Evolutionary conservation across 2,329 filamentous ascomycete species (phyloP), one percentile per base, ranked within the genome.

Genomic region (Ilyonectria sp.): DNA sequence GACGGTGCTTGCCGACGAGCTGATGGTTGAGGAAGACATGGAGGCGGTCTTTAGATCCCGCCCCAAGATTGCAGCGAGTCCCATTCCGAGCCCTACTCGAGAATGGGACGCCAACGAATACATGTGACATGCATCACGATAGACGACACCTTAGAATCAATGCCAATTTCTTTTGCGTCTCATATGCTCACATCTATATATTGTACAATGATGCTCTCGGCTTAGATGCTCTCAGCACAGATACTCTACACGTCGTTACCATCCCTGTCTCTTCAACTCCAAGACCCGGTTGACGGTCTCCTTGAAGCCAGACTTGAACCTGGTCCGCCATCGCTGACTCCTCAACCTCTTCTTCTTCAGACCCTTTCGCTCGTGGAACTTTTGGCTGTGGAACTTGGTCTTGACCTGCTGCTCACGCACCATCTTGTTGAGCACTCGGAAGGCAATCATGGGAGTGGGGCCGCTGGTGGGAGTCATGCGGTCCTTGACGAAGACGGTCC

Each of bases 31-130:
- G 61, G 91, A 94, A 71, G 94, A 97, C 67, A 93, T 94, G 79
- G 92, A 93, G 66, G 92, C 91, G 29, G 91, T 97, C 1, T 98
- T 98, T 79, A 93, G 91, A 81, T 95, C 93, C 70, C 83, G 95
- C 71, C 95, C 95, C 0, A 92, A 91, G 79, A 90, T 98, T 71
- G 91, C 91, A 70, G 89, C 89, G 11, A 97, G 94, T 78, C 94
- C 94, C 2, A 78, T 90, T 2, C 82, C 84, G 9, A 87, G 84
- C 62, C 87, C 87, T 2, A 80, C 77, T 6, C 82, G 78, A 65
- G 78, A 81, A 29, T 81, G 76, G 76, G 70, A 72, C 15, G 69
- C 71, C 21, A 74, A 77, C 52, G 70, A 72, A 26, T 74, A 71
- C 57, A 74, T 74, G 72, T 76, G 67, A 65, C 50, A 56, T 63